Conservation (phyloP, 345 rosid species). For the Cardiospermum halicacabum region DNA sequence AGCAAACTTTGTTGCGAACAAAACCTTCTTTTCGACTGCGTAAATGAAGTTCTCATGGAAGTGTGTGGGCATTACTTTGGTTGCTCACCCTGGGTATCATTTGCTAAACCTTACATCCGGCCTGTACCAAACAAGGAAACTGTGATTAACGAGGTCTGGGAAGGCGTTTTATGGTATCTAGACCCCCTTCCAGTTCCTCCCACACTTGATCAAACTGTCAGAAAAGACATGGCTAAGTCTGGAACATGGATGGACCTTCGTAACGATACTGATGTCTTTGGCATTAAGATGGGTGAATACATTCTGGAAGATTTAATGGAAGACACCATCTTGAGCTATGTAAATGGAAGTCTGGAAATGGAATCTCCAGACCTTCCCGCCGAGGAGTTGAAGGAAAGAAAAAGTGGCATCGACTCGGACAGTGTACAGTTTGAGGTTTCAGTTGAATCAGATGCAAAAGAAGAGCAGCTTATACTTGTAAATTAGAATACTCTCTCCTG, state of each 20-base stretch:
- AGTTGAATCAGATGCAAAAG: conserved; percentile 25
- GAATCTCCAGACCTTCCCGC: conserved; percentile 15
- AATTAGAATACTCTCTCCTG: background rate
- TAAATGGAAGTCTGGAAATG: conserved; percentile 18
- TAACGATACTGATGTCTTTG: conserved; percentile 37
- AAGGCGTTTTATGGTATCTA: conserved; percentile 69
- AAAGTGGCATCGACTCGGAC: conserved; percentile 22
- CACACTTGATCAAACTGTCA: conserved; percentile 65
- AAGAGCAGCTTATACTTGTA: conserved; percentile 22
- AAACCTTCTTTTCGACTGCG: conserved; percentile 64
- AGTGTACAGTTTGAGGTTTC: conserved; percentile 15
- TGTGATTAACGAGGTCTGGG: conserved; percentile 46
- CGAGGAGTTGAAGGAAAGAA: conserved; percentile 33
- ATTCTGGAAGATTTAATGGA: conserved; percentile 63
- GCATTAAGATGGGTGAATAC: conserved; percentile 42
- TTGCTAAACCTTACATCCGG: conserved; percentile 38
- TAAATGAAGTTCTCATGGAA: conserved; percentile 73
- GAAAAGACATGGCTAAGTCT: conserved; percentile 57
- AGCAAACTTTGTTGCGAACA: conserved; percentile 44
- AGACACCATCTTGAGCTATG: conserved; percentile 39
- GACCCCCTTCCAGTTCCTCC: conserved; percentile 59
- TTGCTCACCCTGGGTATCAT: conserved; percentile 49
- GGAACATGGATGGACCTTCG: conserved; percentile 72
- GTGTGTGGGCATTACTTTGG: conserved; percentile 38
- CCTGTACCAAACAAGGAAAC: conserved; percentile 43